Percentiles rank a stretch among this genome's conserved stretches.
Conservation (phyloP, 345 rosid genomes). For the Bruguiera sexangula region DNA sequence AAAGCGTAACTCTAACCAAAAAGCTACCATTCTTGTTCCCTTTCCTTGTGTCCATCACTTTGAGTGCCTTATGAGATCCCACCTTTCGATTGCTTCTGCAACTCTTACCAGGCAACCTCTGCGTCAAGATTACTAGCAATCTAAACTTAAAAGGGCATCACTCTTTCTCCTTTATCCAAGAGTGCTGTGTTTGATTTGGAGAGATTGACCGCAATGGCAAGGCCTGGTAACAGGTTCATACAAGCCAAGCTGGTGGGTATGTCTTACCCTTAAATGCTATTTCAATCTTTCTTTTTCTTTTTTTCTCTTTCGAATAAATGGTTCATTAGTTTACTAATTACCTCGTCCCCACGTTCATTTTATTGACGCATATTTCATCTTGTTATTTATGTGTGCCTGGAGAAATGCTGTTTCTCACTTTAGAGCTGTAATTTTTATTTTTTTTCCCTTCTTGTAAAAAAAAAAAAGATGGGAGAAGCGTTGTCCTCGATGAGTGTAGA, state of each 20-base stretch:
- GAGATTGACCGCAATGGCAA: conserved; percentile 36
- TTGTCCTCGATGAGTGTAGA: too few relatives aligned
- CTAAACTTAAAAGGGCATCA: too few relatives aligned
- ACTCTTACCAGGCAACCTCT: neutral
- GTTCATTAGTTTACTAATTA: neutral
- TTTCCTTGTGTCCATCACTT: neutral
- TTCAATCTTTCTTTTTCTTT: neutral
- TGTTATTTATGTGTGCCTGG: too few relatives aligned
- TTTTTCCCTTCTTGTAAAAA: too few relatives aligned
- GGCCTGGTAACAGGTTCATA: conserved; percentile 40
- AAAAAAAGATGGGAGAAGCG: too few relatives aligned
- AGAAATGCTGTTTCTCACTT: too few relatives aligned
- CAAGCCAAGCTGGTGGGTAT: conserved; percentile 60
- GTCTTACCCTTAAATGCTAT: conserved; percentile 27
- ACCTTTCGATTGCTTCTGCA: neutral
- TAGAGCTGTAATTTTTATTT: too few relatives aligned
- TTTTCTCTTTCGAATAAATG: neutral
- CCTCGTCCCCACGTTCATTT: too few relatives aligned
- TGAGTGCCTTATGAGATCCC: neutral
- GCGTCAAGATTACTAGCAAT: neutral
- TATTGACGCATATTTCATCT: too few relatives aligned
- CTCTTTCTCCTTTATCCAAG: neutral
- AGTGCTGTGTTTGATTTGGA: neutral
- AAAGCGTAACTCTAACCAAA: conserved; percentile 1
- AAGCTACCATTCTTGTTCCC: conserved; percentile 31